Percentiles rank a stretch among this genome's conserved stretches.
Evolutionary conservation across 176 grass and related monocot species (phyloP).

Genomic region (Hyparrhenia diplandra): DNA sequence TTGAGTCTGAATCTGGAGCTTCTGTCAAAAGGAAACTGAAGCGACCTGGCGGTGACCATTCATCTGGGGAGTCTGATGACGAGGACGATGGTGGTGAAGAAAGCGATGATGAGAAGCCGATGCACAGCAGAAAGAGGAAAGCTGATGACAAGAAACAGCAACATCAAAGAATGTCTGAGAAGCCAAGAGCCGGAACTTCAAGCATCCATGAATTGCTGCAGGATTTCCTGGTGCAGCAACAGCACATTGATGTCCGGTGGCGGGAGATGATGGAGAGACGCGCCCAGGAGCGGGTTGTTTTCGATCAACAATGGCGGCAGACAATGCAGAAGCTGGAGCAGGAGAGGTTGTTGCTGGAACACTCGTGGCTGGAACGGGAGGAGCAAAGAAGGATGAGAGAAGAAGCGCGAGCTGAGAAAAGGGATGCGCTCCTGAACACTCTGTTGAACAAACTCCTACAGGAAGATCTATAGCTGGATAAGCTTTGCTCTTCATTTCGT

Average conservation of each 20-base stretch:
- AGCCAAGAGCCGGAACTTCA: slow-evolving; percentile 23
- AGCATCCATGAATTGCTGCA: slow-evolving; percentile 62
- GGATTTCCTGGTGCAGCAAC: slow-evolving; percentile 77
- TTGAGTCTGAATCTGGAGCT: slow-evolving; percentile 70
- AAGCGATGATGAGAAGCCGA: slow-evolving; percentile 56
- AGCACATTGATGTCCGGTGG: slow-evolving; percentile 70
- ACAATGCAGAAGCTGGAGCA: slow-evolving; percentile 82
- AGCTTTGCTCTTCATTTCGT: neutral
- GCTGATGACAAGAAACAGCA: slow-evolving; percentile 33
- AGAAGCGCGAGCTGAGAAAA: slow-evolving; percentile 56
- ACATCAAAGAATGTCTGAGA: slow-evolving; percentile 17
- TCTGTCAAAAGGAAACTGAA: slow-evolving; percentile 65
- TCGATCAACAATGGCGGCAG: slow-evolving; percentile 78
- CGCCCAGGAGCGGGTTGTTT: slow-evolving; percentile 48
- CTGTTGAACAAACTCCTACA: slow-evolving; percentile 56
- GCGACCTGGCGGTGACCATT: slow-evolving; percentile 17
- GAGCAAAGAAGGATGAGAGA: slow-evolving; percentile 50
- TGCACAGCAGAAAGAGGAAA: slow-evolving; percentile 46
- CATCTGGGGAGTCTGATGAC: slow-evolving; percentile 34
- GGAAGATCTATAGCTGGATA: slow-evolving; percentile 37
- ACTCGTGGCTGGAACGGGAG: slow-evolving; percentile 67
- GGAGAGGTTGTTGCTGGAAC: slow-evolving; percentile 81
- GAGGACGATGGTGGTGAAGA: slow-evolving; percentile 35
- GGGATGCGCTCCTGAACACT: slow-evolving; percentile 38
- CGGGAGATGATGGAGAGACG: slow-evolving; percentile 61